Percentiles rank a stretch among this genome's conserved stretches.
phyloP scores from a whole-genome alignment of 176 grass and related monocot species.

The Hyparrhenia diplandra region DNA sequence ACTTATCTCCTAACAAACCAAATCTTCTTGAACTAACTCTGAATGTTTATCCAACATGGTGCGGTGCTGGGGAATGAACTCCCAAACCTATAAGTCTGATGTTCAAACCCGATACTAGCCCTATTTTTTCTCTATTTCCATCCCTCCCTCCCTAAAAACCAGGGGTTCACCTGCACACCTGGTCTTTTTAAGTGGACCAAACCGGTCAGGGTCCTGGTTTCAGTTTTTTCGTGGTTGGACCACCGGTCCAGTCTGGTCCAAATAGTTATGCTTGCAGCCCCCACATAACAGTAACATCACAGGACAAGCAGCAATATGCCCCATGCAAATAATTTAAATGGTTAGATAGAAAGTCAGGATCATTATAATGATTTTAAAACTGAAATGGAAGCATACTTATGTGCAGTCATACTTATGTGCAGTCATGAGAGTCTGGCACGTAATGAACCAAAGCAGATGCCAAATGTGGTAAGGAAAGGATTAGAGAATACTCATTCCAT shows the following conservation, averaged over 20 bases:
- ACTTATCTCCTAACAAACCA: not conserved
- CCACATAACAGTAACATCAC: not conserved
- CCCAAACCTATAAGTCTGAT: not conserved
- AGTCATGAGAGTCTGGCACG: not conserved
- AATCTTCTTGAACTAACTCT: not conserved
- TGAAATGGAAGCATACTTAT: not conserved
- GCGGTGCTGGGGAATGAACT: not conserved
- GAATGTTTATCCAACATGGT: not conserved
- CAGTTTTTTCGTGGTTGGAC: not conserved
- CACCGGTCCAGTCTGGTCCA: not conserved
- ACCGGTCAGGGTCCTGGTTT: not conserved
- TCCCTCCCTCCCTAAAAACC: not conserved
- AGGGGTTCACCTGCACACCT: not conserved
- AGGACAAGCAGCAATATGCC: slow-evolving; percentile 8
- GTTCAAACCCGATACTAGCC: not conserved
- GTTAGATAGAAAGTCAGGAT: not conserved
- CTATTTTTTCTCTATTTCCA: not conserved
- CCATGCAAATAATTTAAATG: not conserved
- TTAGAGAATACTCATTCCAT: too few species aligned
- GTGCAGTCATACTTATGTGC: not conserved
- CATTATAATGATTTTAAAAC: slow-evolving; percentile 11
- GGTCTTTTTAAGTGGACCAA: not conserved
- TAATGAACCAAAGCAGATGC: not conserved
- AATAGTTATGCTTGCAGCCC: not conserved
- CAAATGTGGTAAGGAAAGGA: not conserved